Conservation (phyloP, 305 asterid species). For the Rubia tinctorum region DNA sequence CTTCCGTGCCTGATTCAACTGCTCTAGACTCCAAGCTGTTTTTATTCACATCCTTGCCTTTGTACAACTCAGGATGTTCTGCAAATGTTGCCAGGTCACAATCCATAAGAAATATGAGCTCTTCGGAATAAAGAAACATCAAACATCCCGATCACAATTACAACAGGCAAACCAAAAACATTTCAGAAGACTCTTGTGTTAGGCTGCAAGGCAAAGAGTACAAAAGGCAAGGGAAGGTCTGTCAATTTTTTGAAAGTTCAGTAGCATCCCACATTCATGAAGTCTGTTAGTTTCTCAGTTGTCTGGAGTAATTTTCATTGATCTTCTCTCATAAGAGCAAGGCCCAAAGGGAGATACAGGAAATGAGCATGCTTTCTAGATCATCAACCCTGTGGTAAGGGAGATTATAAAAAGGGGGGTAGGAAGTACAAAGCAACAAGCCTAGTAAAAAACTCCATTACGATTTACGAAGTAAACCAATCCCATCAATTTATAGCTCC, state of each 20-base stretch:
- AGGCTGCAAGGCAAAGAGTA: neutral
- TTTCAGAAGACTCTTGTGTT: neutral
- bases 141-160: neutral
- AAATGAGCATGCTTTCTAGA: neutral
- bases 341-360: neutral
- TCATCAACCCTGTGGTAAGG: too few relatives aligned
- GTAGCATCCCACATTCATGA: neutral
- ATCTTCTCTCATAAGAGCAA: neutral
- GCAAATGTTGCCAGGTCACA: slow-evolving; percentile 23
- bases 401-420: too few relatives aligned
- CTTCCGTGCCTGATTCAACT: slow-evolving; percentile 51
- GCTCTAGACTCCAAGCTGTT: slow-evolving; percentile 43
- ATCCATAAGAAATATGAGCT: neutral
- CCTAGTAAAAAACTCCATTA: neutral
- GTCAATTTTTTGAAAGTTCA: neutral
- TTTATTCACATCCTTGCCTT: slow-evolving; percentile 48
- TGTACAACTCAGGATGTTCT: slow-evolving; percentile 69
- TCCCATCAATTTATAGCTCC: neutral
- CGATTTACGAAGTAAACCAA: neutral
- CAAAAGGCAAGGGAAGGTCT: neutral
- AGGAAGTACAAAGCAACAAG: too few relatives aligned
- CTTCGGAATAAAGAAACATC: neutral
- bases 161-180: neutral
- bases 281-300: too few relatives aligned
- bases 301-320: neutral